Evolutionary conservation across 2,329 filamentous ascomycete genomes (phyloP).

Genomic region (Fusarium albosuccineum): DNA sequence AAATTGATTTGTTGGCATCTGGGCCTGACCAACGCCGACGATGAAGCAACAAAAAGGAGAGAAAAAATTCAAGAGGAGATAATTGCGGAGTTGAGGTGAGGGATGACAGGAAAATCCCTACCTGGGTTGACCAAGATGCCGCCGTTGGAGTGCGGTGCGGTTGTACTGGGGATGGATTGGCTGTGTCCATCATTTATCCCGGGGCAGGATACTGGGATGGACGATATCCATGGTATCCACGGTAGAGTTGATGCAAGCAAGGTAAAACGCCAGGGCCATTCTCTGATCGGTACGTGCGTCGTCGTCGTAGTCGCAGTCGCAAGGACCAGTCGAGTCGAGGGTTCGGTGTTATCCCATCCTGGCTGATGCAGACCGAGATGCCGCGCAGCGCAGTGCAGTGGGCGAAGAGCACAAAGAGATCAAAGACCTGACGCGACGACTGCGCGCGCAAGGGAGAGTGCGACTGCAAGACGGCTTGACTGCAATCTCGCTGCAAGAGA

Average conservation of each 20-base stretch:
- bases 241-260: conserved; percentile 36
- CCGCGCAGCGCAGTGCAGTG: conserved; percentile 5
- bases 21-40: conserved; percentile 8
- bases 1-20: conserved; percentile 1
- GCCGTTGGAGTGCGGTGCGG: conserved; percentile 26
- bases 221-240: conserved; percentile 1
- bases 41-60: conserved; percentile 13
- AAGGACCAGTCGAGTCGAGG: neutral
- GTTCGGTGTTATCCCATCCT: conserved; percentile 24
- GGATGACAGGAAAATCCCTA: conserved; percentile 26
- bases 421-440: conserved; percentile 6
- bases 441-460: conserved; percentile 6
- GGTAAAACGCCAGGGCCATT: conserved; percentile 34
- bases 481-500: conserved; percentile 23
- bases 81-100: conserved; percentile 28
- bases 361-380: conserved; percentile 19
- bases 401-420: conserved; percentile 2
- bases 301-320: conserved; percentile 19
- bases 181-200: conserved; percentile 20
- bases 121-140: conserved; percentile 13
- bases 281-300: conserved; percentile 24
- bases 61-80: conserved; percentile 15
- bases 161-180: conserved; percentile 35
- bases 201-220: conserved; percentile 5
- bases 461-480: conserved; percentile 11